Conservation (phyloP, 2,329 filamentous ascomycete genomes). For the Cercospora sesami region DNA sequence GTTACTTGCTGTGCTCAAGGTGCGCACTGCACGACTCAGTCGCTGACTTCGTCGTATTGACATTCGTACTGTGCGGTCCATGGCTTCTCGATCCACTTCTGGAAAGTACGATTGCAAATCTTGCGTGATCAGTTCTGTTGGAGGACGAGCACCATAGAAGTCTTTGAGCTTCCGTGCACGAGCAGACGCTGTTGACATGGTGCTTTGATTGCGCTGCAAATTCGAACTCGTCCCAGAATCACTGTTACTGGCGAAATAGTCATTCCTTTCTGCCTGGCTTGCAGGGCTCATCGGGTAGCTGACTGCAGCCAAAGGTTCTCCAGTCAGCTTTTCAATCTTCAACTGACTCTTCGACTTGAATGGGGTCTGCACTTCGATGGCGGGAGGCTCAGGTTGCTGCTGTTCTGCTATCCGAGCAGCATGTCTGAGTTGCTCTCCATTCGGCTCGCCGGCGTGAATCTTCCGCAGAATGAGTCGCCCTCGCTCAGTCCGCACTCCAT, state of each 20-base stretch:
- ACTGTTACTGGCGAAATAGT: slow-evolving; percentile 48
- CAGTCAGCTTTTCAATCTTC: slow-evolving; percentile 86
- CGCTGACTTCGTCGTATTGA: slow-evolving; percentile 88
- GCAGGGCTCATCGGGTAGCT: slow-evolving; percentile 85
- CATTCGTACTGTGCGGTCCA: slow-evolving; percentile 90
- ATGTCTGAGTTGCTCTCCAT: slow-evolving; percentile 78
- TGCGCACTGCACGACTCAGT: slow-evolving; percentile 87
- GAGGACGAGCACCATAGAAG: slow-evolving; percentile 89
- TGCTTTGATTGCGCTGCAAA: slow-evolving; percentile 37
- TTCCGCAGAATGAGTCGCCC: slow-evolving; percentile 88
- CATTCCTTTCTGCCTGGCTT: slow-evolving; percentile 64
- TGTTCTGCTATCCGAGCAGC: slow-evolving; percentile 88
- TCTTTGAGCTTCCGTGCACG: slow-evolving; percentile 63
- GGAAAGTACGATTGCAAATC: slow-evolving; percentile 97
- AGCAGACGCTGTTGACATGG: slow-evolving; percentile 41
- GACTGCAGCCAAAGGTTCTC: slow-evolving; percentile 81
- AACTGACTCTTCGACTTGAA: slow-evolving; percentile 74
- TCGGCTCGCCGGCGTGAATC: slow-evolving; percentile 88
- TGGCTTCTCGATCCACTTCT: slow-evolving; percentile 88
- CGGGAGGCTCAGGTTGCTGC: slow-evolving; percentile 58
- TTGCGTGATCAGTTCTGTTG: slow-evolving; percentile 95
- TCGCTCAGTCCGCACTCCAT: slow-evolving; percentile 78
- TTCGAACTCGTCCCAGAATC: slow-evolving; percentile 19
- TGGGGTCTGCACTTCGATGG: slow-evolving; percentile 60
- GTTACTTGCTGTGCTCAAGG: slow-evolving; percentile 90